A percentile compares a stretch with the other conserved stretches of the same genome.
Evolutionary conservation across 306 rosid species (phyloP).

Genomic region (Lithocarpus polystachyus): DNA sequence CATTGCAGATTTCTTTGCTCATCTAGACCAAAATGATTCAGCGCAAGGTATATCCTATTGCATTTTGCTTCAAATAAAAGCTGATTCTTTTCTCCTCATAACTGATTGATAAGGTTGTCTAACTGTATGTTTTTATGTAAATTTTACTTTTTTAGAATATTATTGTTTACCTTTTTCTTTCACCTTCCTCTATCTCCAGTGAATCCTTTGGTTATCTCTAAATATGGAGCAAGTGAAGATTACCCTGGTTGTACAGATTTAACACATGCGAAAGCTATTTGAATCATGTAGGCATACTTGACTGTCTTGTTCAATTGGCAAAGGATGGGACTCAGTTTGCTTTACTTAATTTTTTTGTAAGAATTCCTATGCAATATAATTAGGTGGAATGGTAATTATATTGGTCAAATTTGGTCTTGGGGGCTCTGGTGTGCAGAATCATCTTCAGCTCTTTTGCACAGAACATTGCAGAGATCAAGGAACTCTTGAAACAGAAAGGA

Average conservation of each 20-base stretch:
- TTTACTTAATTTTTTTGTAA: too few relatives aligned
- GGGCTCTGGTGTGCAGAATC: too few relatives aligned
- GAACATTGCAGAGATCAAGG: too few relatives aligned
- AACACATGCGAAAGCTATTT: slow-evolving; percentile 60
- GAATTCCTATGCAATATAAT: too few relatives aligned
- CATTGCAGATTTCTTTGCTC: too few relatives aligned
- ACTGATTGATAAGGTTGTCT: slow-evolving; percentile 16
- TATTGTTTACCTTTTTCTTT: slow-evolving; percentile 30
- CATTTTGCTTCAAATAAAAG: too few relatives aligned
- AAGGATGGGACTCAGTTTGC: slow-evolving; percentile 79
- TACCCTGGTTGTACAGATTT: slow-evolving; percentile 72
- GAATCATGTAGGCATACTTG: slow-evolving; percentile 75
- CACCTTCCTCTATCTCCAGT: slow-evolving; percentile 39
- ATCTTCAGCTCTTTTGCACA: too few relatives aligned
- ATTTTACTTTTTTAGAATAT: neutral
- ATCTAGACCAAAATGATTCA: slow-evolving; percentile 45
- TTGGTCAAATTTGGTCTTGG: too few relatives aligned
- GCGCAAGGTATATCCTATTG: neutral
- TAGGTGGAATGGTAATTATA: too few relatives aligned
- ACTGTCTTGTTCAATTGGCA: slow-evolving; percentile 89
- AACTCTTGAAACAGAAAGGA: too few relatives aligned
- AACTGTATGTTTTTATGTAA: slow-evolving; percentile 5
- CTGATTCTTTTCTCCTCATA: slow-evolving; percentile 5
- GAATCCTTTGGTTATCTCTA: slow-evolving; percentile 68
- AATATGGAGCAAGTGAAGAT: slow-evolving; percentile 90